Base-by-base conservation (phyloP, 2,329 filamentous ascomycete species). In the Verticillium klebahnii region DNA sequence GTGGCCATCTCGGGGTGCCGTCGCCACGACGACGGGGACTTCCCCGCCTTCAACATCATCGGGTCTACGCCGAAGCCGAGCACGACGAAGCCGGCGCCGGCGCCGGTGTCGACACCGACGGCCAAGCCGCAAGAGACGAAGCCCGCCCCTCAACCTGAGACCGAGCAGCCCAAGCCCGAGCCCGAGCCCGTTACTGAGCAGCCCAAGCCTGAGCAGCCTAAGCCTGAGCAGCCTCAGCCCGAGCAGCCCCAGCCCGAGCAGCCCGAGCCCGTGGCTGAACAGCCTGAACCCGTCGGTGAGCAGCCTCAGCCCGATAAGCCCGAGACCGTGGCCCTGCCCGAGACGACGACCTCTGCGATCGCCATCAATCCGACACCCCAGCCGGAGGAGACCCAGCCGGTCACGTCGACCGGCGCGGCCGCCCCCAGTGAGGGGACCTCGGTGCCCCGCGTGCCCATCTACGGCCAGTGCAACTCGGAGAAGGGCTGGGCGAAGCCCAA, bases 1-100 rank as follows among this genome's bases (percentile, higher is more conserved):
- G 80, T 74, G 34, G 71, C 72, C 61, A 72, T 76, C 61, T 73
- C 71, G n/a, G 74, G 74, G 50, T 78, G 76, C 64, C 34, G 45
- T 15, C 60, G 77, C 66, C 8, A n/a, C 29, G 58, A 59, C 29
- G 58, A 59, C 40, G 25, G 25, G 11, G 50, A 54, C 40, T 59
- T 52, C 29, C 58, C 58, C 40, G 58, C 50, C 40, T 59, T 59
- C 39, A 29, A 59, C 37, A 32, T 45, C 40, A 32, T 32, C n/a
- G 23, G 23, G 36, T 29, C 34, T 3, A 29, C 58, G 3, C 58
- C 58, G 29, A 31, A 40, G 17, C 25, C 58, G 11, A 36, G 25
- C 2, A 45, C 39, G 7, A 37, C 56, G 19, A 25, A 40, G 36
- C 36, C 34, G 34, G 34, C 34, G 34, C 34, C 34, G 34, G 34